Percentiles rank a stretch among this genome's conserved stretches.
Evolutionary conservation across 345 rosid genomes (phyloP).

Genomic region (Trapa bicornis): DNA sequence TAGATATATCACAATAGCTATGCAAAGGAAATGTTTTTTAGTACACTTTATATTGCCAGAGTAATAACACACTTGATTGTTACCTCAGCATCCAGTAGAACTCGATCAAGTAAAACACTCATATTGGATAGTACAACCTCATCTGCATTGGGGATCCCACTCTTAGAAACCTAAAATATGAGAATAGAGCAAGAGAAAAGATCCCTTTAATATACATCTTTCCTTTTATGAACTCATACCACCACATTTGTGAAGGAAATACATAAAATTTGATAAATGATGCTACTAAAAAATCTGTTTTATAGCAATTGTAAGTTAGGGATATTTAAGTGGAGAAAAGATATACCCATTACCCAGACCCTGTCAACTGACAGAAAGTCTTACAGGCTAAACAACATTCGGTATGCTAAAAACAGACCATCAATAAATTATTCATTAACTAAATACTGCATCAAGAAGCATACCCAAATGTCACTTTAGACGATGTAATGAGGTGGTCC

Average conservation of each 20-base stretch:
- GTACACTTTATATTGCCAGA: not conserved
- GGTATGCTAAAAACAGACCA: not conserved
- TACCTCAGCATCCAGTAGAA: constrained; percentile 81
- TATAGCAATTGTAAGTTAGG: not conserved
- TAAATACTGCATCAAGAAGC: not conserved
- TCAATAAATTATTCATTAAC: not conserved
- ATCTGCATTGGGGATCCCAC: constrained; percentile 47
- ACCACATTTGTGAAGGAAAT: not conserved
- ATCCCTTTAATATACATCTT: not conserved
- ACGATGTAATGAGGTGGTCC: not conserved
- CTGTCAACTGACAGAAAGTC: not conserved
- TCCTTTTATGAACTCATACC: not conserved
- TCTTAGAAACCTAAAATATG: constrained; percentile 50
- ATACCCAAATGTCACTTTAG: not conserved
- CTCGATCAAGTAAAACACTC: constrained; percentile 66
- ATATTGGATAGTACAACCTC: constrained; percentile 67
- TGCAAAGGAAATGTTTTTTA: not conserved
- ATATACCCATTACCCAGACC: not conserved
- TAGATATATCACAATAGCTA: not conserved
- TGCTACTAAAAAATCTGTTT: not conserved
- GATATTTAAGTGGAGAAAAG: not conserved
- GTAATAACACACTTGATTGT: not conserved
- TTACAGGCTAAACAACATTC: not conserved
- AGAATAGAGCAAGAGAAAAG: not conserved
- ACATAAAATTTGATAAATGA: not conserved